These are phyloP conservation scores for Alternaria metachromatica DNA, from an alignment of 2,329 filamentous ascomycete species.

Conservation along the genomic window DNA sequence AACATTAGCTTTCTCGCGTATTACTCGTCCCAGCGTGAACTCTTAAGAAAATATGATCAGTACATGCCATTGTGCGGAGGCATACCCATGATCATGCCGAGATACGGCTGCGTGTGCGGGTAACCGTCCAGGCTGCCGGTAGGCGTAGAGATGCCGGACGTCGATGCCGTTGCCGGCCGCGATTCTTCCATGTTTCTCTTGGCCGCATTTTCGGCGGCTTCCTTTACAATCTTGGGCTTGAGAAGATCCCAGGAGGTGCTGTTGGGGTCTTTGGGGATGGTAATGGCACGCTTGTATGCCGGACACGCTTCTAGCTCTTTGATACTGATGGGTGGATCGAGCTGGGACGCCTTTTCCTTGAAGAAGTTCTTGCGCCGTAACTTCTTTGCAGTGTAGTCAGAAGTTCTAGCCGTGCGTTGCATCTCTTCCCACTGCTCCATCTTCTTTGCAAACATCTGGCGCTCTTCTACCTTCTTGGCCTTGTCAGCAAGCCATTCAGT, in stretches of 20 bases:
- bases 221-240: constrained; percentile 46
- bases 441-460: constrained; percentile 41
- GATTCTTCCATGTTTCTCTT: constrained; percentile 13
- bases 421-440: constrained; percentile 49
- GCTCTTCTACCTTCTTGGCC: constrained; percentile 36
- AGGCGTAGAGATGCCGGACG: constrained; percentile 31
- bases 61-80: constrained; percentile 14
- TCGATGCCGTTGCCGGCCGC: constrained; percentile 18
- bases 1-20: constrained; percentile 2
- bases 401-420: constrained; percentile 35
- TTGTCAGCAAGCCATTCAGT: constrained; percentile 32
- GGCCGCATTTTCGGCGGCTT: constrained; percentile 31
- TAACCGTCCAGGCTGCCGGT: constrained; percentile 16
- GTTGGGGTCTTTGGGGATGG: constrained; percentile 49
- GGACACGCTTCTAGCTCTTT: constrained; percentile 47
- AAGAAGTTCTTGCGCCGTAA: constrained; percentile 46
- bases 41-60: constrained; percentile 13
- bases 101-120: constrained; percentile 19
- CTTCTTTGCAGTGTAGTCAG: constrained; percentile 43
- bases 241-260: constrained; percentile 46
- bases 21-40: constrained; percentile 1
- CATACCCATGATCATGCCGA: constrained; percentile 13
- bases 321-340: constrained; percentile 46
- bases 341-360: constrained; percentile 43
- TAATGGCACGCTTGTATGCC: constrained; percentile 48